Base-by-base conservation (phyloP, 768 basidiomycete genomes). In the Lactifluus rugatus region DNA sequence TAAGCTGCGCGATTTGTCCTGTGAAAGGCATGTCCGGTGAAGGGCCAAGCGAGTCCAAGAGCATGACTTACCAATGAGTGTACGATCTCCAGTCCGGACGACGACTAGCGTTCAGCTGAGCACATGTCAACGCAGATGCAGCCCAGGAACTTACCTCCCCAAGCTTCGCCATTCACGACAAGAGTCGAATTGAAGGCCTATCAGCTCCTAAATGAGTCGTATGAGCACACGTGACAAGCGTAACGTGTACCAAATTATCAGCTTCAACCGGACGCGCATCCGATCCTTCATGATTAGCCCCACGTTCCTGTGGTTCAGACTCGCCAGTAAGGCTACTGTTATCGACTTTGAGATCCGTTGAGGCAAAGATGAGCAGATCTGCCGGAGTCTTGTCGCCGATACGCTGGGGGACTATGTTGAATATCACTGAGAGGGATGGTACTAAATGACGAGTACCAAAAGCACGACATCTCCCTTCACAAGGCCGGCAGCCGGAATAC, bases 101-200 rank as follows among this genome's bases (percentile, higher is more conserved):
- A 85, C 83, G 45, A 81, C 83, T 83, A n/a, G 56, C 8, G 41
- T 17, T 52, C 17, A 19, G 61, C 56, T 42, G 41, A 28, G 26
- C 37, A 48, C 26, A 23, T 37, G 52, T 42, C 25, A 4, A 26
- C 9, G 34, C 56, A 48, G 19, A 61, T 11, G n/a, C 32, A 7
- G 34, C 13, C 5, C 37, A n/a, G 23, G 42, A 44, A 73, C 80
- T 66, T 65, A 83, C 83, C 67, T 57, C 83, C 83, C 78, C 81
- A 85, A 57, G 72, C 84, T 73, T 86, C 83, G n/a, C 84, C 84
- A 63, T 84, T 85, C 57, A 86, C 81, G 11, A 84, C 70, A 11
- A 85, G 72, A 3, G 84, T 85, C 5, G 83, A 84, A 64, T 85
- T 85, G 70, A 85, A 86, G n/a, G 79, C 76, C 83, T 85, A 28